phyloP scores from a whole-genome alignment of 306 rosid genomes.

The Hippophae tibetana region DNA sequence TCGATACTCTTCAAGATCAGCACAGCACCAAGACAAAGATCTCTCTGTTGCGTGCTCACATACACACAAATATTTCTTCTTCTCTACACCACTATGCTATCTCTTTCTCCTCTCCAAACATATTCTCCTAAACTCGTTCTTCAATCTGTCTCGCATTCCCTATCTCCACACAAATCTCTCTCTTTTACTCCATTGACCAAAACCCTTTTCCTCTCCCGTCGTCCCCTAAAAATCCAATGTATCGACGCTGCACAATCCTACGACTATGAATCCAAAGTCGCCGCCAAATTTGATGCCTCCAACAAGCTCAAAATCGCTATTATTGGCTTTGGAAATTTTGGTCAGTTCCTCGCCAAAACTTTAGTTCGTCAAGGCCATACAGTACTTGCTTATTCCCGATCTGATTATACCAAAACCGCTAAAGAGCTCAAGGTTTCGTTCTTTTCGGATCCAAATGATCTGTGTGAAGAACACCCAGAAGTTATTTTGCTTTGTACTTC shows the following conservation, averaged over 20 bases:
- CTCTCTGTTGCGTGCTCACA: too few species aligned
- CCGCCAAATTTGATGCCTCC: slow-evolving; percentile 31
- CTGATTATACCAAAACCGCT: slow-evolving; percentile 42
- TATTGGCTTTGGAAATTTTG: slow-evolving; percentile 69
- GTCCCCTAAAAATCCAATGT: slow-evolving; percentile 30
- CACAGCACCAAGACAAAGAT: too few species aligned
- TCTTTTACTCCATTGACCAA: background rate
- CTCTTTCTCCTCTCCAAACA: slow-evolving; percentile 23
- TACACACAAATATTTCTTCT: too few species aligned
- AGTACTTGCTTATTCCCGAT: slow-evolving; percentile 60
- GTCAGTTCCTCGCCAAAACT: slow-evolving; percentile 63
- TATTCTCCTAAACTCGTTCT: slow-evolving; percentile 8
- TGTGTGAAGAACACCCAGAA: slow-evolving; percentile 77
- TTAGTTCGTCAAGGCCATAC: slow-evolving; percentile 66
- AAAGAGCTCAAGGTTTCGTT: slow-evolving; percentile 39
- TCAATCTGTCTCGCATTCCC: background rate
- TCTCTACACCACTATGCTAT: slow-evolving; percentile 20
- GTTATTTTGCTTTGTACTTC: slow-evolving; percentile 65
- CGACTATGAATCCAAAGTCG: slow-evolving; percentile 57
- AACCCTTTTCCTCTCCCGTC: background rate
- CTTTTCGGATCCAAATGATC: slow-evolving; percentile 51
- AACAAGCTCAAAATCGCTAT: slow-evolving; percentile 59
- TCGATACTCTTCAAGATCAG: too few species aligned
- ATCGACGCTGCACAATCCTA: slow-evolving; percentile 64
- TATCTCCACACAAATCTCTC: slow-evolving; percentile 6